Percentiles rank a stretch among this genome's conserved stretches.
Evolutionary conservation across 306 rosid species (phyloP).

Genomic region (Dryas octopetala): DNA sequence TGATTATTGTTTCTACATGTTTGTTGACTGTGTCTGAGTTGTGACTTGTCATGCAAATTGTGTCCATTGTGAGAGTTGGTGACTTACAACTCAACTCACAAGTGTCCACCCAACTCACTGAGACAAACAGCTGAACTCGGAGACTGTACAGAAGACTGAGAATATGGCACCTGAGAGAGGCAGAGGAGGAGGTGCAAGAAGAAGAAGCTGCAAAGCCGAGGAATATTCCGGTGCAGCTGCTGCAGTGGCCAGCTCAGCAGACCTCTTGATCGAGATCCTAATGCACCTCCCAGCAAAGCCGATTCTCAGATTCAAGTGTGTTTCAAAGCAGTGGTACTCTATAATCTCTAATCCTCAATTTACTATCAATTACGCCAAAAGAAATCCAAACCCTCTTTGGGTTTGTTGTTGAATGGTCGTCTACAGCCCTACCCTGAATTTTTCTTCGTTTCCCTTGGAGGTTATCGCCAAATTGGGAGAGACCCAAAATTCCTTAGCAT

Average conservation of each 20-base stretch:
- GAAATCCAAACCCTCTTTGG: neutral
- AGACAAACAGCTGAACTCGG: too few relatives aligned
- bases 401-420: neutral
- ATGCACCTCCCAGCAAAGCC: conserved; percentile 2
- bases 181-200: neutral
- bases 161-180: neutral
- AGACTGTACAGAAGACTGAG: neutral
- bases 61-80: neutral
- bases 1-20: too few relatives aligned
- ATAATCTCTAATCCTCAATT: neutral
- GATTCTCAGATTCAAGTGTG: neutral
- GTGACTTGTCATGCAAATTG: neutral
- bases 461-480: neutral
- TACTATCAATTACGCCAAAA: neutral
- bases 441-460: conserved; percentile 11
- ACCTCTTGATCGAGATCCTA: neutral
- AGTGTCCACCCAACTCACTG: neutral
- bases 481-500: neutral
- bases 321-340: conserved; percentile 6
- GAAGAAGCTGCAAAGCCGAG: neutral
- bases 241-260: neutral
- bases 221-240: neutral
- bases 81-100: neutral
- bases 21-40: neutral
- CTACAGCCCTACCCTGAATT: neutral